Evolutionary conservation across 208 protist species (phyloP), one percentile per base, ranked within the genome.

Genomic region (Acanthamoeba sp.): DNA sequence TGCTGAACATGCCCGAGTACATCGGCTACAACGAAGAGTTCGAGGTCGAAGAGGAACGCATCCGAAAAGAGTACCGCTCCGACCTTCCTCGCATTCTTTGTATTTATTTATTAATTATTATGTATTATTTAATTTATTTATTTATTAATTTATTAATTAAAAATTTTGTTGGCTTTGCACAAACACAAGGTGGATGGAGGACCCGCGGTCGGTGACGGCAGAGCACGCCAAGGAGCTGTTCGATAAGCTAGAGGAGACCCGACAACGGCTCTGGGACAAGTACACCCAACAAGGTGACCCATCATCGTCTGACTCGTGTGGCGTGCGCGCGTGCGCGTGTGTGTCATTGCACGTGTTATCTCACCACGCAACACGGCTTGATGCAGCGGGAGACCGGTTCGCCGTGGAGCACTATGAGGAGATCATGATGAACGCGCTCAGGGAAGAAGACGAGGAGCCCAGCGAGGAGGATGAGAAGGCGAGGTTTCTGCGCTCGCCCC

Each of bases 161-260:
- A n/a, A n/a, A n/a, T n/a, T n/a, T n/a, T n/a, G n/a, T n/a, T n/a
- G n/a, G n/a, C n/a, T n/a, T n/a, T n/a, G n/a, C n/a, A n/a, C n/a
- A n/a, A n/a, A n/a, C n/a, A n/a, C n/a, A n/a, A n/a, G 73, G 73
- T 84, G 73, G 73, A 84, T 55, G 34, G 73, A 84, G 16, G 73
- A 84, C 42, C 73, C 73, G 34, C 73, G 73, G 5, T 32, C 73
- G 42, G 73, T 84, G 24, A 84, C 73, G 10, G 73, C 73, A 0
- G 73, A 84, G 0, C 34, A 45, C 42, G 73, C 24, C 9, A 18
- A 52, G 73, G 73, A 84, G 73, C 42, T 84, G 6, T 52, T 29
- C 38, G n/a, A n/a, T 5, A 55, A 45, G 20, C 24, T 84, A 5
- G 73, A 84, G 29, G 38, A 45, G 18, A 52, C 14, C 29, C 9